Evolutionary conservation across 2,329 filamentous ascomycete genomes (phyloP).

Genomic region (Colletotrichum caudatum): DNA sequence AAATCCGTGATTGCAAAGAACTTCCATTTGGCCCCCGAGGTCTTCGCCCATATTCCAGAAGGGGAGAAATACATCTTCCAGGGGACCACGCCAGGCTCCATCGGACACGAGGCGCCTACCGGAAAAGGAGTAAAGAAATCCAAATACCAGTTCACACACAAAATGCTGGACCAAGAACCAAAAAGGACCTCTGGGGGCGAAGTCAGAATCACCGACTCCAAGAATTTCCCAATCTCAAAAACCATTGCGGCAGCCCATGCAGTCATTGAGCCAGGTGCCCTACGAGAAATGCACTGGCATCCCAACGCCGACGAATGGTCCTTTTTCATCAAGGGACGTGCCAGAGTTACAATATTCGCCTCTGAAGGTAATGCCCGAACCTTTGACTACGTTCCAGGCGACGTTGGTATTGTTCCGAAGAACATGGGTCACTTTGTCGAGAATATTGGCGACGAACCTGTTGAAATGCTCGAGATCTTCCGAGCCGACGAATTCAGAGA

Average conservation of each 20-base stretch:
- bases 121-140: slow-evolving; percentile 74
- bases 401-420: slow-evolving; percentile 80
- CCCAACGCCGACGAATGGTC: slow-evolving; percentile 84
- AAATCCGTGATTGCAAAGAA: slow-evolving; percentile 80
- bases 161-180: slow-evolving; percentile 77
- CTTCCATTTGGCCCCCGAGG: slow-evolving; percentile 77
- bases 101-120: slow-evolving; percentile 73
- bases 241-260: slow-evolving; percentile 80
- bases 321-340: slow-evolving; percentile 80
- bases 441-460: slow-evolving; percentile 79
- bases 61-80: slow-evolving; percentile 83
- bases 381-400: slow-evolving; percentile 80
- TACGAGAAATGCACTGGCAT: slow-evolving; percentile 88
- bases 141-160: slow-evolving; percentile 76
- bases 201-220: slow-evolving; percentile 80
- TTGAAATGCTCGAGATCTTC: slow-evolving; percentile 84
- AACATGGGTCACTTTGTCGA: slow-evolving; percentile 88
- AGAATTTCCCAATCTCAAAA: slow-evolving; percentile 79
- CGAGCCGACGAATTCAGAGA: slow-evolving; percentile 78
- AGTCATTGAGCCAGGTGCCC: slow-evolving; percentile 76
- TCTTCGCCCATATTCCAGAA: slow-evolving; percentile 76
- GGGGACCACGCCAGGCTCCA: slow-evolving; percentile 72
- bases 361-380: slow-evolving; percentile 77
- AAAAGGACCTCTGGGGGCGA: slow-evolving; percentile 75
- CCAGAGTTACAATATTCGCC: slow-evolving; percentile 80